A percentile compares a stretch with the other conserved stretches of the same genome.
Evolutionary conservation across 179 eudicot species (phyloP).

Genomic region (Silene noctiflora): DNA sequence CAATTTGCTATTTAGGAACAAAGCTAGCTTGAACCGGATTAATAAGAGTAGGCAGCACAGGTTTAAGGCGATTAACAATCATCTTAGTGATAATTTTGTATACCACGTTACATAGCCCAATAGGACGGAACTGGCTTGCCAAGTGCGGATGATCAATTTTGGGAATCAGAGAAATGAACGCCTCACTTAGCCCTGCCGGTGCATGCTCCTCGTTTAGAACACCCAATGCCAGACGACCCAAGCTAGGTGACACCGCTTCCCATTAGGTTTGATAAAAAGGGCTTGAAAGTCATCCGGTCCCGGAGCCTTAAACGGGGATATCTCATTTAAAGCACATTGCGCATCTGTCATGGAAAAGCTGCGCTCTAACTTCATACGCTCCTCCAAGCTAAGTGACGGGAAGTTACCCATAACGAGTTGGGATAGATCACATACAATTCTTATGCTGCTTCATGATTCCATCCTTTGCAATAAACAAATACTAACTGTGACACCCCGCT

Average conservation of each 20-base stretch:
- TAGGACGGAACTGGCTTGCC: neutral
- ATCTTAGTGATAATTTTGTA: neutral
- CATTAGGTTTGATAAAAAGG: constrained; percentile 1
- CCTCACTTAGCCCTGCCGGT: neutral
- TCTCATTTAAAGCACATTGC: neutral
- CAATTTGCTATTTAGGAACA: neutral
- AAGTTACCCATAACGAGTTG: too few species aligned
- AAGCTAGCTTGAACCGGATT: neutral
- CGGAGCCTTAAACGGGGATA: neutral
- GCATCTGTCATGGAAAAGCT: too few species aligned
- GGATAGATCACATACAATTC: neutral
- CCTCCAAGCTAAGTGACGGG: too few species aligned
- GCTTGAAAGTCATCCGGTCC: constrained; percentile 16
- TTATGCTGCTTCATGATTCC: neutral
- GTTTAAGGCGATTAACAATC: neutral
- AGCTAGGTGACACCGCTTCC: neutral
- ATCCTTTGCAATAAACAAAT: neutral
- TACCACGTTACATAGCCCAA: neutral
- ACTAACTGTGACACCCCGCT: too few species aligned
- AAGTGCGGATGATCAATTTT: neutral
- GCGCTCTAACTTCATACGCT: too few species aligned
- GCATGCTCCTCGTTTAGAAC: neutral
- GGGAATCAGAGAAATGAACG: neutral
- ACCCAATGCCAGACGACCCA: neutral
- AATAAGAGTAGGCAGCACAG: too few species aligned